Evolutionary conservation across 2,329 filamentous ascomycete genomes (phyloP).

Genomic region (Beauveria varroae): DNA sequence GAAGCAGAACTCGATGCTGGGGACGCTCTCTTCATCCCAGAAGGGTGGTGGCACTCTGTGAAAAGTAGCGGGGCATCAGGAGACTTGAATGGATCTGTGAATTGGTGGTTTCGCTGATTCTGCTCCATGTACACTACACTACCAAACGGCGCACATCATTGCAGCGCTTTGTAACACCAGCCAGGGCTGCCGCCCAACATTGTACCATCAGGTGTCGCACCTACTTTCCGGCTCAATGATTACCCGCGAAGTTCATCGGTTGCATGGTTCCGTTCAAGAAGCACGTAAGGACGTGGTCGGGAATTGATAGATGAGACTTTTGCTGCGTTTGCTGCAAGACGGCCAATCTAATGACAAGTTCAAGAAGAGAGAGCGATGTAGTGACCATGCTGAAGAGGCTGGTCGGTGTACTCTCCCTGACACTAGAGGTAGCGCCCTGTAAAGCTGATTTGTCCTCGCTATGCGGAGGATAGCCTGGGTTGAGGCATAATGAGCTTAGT

Average conservation of each 20-base stretch:
- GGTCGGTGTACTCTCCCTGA: background rate
- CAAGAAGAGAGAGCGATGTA: conserved; percentile 65
- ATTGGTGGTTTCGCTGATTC: conserved; percentile 37
- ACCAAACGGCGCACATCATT: background rate
- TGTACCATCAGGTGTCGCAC: background rate
- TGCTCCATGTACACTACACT: background rate
- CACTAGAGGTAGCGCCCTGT: background rate
- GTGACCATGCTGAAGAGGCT: conserved; percentile 43
- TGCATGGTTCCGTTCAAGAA: conserved; percentile 46
- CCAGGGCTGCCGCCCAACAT: background rate
- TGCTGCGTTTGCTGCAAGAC: conserved; percentile 91
- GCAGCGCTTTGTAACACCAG: background rate
- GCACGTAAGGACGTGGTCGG: conserved; percentile 82
- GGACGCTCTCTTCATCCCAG: conserved; percentile 33
- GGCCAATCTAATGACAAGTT: conserved; percentile 79
- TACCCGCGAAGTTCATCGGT: background rate
- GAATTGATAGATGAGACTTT: conserved; percentile 78
- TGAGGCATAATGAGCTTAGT: background rate
- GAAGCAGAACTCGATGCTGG: conserved; percentile 53
- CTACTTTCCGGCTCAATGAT: background rate
- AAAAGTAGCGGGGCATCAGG: conserved; percentile 29
- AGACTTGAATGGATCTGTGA: conserved; percentile 33
- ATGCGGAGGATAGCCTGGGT: background rate
- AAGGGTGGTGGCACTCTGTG: conserved; percentile 41
- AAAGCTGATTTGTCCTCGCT: background rate